phyloP scores from a whole-genome alignment of 2,329 filamentous ascomycete genomes.

The Gaeumannomyces tritici region DNA sequence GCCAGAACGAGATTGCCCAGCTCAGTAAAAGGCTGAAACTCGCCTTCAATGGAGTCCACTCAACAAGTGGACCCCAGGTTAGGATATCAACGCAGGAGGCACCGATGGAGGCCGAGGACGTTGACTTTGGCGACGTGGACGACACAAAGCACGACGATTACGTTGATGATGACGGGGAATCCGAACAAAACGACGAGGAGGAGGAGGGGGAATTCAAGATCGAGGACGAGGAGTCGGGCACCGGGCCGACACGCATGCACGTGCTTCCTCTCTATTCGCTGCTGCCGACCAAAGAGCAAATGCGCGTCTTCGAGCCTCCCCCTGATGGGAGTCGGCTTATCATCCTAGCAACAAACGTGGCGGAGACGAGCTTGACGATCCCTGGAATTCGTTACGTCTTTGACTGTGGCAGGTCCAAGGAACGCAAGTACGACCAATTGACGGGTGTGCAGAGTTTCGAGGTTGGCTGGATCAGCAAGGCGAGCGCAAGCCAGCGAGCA shows the following conservation, averaged over 20 bases:
- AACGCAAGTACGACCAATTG: conserved; percentile 76
- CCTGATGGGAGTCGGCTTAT: conserved; percentile 78
- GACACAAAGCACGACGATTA: conserved; percentile 50
- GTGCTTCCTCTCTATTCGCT: conserved; percentile 92
- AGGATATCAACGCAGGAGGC: conserved; percentile 68
- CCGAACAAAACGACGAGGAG: conserved; percentile 52
- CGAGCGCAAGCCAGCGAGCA: conserved; percentile 81
- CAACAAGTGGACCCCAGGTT: conserved; percentile 54
- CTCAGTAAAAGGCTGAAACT: conserved; percentile 73
- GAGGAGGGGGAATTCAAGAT: conserved; percentile 59
- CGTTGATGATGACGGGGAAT: conserved; percentile 46
- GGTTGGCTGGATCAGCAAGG: conserved; percentile 95
- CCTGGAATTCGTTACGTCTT: conserved; percentile 94
- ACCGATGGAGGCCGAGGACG: conserved; percentile 74
- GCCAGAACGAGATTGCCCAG: conserved; percentile 80
- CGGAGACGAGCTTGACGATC: conserved; percentile 94
- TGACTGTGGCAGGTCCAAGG: conserved; percentile 85
- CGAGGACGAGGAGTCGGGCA: conserved; percentile 47
- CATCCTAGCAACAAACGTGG: conserved; percentile 90
- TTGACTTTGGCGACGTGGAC: conserved; percentile 66
- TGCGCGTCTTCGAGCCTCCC: conserved; percentile 77
- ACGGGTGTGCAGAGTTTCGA: conserved; percentile 95
- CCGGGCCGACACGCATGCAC: conserved; percentile 66
- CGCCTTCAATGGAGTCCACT: conserved; percentile 48
- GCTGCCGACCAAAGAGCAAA: conserved; percentile 80